These are phyloP conservation scores for Kazachstania sp. DNA, from an alignment of 1,139 yeast genomes.

Conservation along the genomic window DNA sequence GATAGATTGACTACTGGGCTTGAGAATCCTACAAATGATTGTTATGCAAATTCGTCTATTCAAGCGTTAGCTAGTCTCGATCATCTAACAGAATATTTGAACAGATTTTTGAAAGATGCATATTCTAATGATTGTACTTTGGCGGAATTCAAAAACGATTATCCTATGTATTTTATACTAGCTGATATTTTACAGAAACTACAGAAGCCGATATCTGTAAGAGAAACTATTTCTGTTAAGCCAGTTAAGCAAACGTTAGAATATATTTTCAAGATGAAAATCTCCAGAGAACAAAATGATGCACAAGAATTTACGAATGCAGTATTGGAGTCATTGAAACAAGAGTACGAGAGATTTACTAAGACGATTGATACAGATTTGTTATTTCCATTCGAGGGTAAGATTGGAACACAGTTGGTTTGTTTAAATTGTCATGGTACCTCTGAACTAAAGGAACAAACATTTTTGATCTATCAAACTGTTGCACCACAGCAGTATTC, in stretches of 20 bases:
- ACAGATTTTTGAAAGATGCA: slow-evolving; percentile 32
- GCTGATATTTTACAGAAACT: slow-evolving; percentile 27
- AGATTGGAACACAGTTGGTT: slow-evolving; percentile 53
- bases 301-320: slow-evolving; percentile 87
- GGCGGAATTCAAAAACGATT: not conserved
- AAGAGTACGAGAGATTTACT: slow-evolving; percentile 40
- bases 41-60: slow-evolving; percentile 85
- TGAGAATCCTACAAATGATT: slow-evolving; percentile 73
- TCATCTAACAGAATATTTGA: slow-evolving; percentile 53
- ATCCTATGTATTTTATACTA: slow-evolving; percentile 10
- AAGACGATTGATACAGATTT: slow-evolving; percentile 35
- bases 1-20: slow-evolving; percentile 77
- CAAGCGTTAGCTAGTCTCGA: slow-evolving; percentile 77
- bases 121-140: not conserved
- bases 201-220: slow-evolving; percentile 50
- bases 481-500: slow-evolving; percentile 56
- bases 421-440: slow-evolving; percentile 60
- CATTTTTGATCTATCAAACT: slow-evolving; percentile 65
- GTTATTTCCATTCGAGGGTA: slow-evolving; percentile 64
- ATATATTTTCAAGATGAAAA: slow-evolving; percentile 63
- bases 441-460: slow-evolving; percentile 52
- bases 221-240: slow-evolving; percentile 66
- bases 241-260: slow-evolving; percentile 67
- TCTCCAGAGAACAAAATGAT: slow-evolving; percentile 82
- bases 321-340: slow-evolving; percentile 67